Conservation (phyloP, 306 rosid species). For the Neltuma alba region DNA sequence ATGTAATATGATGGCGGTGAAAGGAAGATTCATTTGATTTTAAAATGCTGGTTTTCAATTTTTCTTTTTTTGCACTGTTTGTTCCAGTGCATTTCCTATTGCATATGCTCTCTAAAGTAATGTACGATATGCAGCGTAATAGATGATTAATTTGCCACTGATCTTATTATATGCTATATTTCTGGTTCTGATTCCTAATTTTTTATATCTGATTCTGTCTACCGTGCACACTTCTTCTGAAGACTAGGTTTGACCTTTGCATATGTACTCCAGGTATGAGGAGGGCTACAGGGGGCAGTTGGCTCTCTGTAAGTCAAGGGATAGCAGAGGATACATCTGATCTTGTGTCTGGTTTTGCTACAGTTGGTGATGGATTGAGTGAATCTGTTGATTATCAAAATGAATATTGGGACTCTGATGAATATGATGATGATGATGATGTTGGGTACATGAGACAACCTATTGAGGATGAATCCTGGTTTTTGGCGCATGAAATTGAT, state of each 20-base stretch:
- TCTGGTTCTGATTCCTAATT: neutral
- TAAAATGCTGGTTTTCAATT: constrained; percentile 3
- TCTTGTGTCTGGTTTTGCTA: constrained; percentile 91
- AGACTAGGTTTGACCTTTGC: constrained; percentile 30
- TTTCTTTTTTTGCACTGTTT: neutral
- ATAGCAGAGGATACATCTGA: constrained; percentile 87
- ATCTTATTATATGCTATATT: constrained; percentile 11
- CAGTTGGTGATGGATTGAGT: constrained; percentile 85
- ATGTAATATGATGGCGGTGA: neutral
- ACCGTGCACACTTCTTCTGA: neutral
- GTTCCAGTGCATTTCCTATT: constrained; percentile 1
- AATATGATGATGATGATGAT: constrained; percentile 87
- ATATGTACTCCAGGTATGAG: constrained; percentile 59
- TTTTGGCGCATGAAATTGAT: constrained; percentile 88
- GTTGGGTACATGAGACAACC: constrained; percentile 94
- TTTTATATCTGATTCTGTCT: constrained; percentile 27
- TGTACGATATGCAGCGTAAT: neutral
- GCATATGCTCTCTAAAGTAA: constrained; percentile 6
- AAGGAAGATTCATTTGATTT: neutral
- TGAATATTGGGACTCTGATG: constrained; percentile 93
- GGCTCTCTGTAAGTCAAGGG: constrained; percentile 94
- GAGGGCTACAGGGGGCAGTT: constrained; percentile 71
- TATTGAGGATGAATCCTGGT: constrained; percentile 92
- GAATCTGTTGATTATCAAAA: constrained; percentile 79
- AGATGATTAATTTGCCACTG: constrained; percentile 20